Evolutionary conservation across 2,329 filamentous ascomycete genomes (phyloP).

Genomic region (Dryadomyces quercivorus): DNA sequence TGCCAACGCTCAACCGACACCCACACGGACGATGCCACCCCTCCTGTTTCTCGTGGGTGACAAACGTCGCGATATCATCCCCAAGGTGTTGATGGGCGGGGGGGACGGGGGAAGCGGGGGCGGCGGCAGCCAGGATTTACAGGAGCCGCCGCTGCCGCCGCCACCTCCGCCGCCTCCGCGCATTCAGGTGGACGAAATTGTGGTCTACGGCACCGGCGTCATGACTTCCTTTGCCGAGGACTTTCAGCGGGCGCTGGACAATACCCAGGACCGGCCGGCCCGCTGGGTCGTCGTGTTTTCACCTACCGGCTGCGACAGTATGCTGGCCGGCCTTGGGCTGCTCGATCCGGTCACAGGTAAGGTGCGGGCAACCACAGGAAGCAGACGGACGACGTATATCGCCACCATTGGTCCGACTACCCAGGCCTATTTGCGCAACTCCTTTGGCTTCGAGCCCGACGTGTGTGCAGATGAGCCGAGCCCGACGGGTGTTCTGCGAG

Average conservation of each 20-base stretch:
- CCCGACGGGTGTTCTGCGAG: conserved; percentile 63
- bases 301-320: conserved; percentile 49
- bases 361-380: conserved; percentile 4
- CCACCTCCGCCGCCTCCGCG: conserved; percentile 14
- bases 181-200: conserved; percentile 63
- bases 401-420: conserved; percentile 94
- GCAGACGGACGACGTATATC: conserved; percentile 42
- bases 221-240: conserved; percentile 65
- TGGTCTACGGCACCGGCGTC: conserved; percentile 78
- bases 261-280: conserved; percentile 24
- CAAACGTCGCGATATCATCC: conserved; percentile 80
- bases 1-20: conserved; percentile 16
- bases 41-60: conserved; percentile 86
- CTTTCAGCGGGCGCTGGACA: conserved; percentile 40
- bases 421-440: conserved; percentile 53
- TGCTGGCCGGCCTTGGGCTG: conserved; percentile 41
- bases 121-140: too few species aligned
- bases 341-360: conserved; percentile 32
- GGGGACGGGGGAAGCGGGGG: not conserved
- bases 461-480: conserved; percentile 75
- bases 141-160: too few species aligned
- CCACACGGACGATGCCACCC: conserved; percentile 46
- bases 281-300: conserved; percentile 72
- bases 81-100: conserved; percentile 56
- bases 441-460: conserved; percentile 57